Percentiles rank a stretch among this genome's conserved stretches.
These are phyloP conservation scores for Cystofilobasidium capitatum DNA, from an alignment of 768 basidiomycete genomes.

Conservation along the genomic window DNA sequence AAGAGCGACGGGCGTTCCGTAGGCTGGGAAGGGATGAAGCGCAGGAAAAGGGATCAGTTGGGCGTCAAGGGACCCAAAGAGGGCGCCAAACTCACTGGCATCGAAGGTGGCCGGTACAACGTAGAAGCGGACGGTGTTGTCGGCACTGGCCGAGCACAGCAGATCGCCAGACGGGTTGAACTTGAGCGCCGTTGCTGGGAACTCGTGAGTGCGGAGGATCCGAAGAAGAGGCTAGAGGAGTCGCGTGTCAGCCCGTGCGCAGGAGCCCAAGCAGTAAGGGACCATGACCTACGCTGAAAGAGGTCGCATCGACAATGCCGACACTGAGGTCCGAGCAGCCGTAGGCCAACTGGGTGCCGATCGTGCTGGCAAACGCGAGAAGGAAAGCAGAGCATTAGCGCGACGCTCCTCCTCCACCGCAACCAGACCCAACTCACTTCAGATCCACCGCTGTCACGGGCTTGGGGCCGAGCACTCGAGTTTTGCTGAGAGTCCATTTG, in stretches of 20 bases:
- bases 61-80: background rate
- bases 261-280: background rate
- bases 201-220: slow-evolving; percentile 88
- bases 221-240: slow-evolving; percentile 61
- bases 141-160: slow-evolving; percentile 80
- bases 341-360: slow-evolving; percentile 68
- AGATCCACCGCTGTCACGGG: slow-evolving; percentile 79
- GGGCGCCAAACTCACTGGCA: slow-evolving; percentile 35
- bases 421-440: slow-evolving; percentile 49
- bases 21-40: slow-evolving; percentile 1
- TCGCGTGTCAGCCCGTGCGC: background rate
- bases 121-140: slow-evolving; percentile 73
- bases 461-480: slow-evolving; percentile 64
- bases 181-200: slow-evolving; percentile 76
- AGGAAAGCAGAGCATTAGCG: background rate
- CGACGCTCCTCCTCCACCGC: too few species aligned
- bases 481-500: slow-evolving; percentile 50
- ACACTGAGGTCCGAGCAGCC: slow-evolving; percentile 80
- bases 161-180: slow-evolving; percentile 77
- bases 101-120: slow-evolving; percentile 49
- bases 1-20: slow-evolving; percentile 23
- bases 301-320: slow-evolving; percentile 69
- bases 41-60: background rate
- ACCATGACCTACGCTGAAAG: slow-evolving; percentile 55
- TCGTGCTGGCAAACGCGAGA: background rate